Percentiles rank a stretch among this genome's conserved stretches.
phyloP scores from a whole-genome alignment of 2,329 filamentous ascomycete species.

The Ceratocystis alfenasii region DNA sequence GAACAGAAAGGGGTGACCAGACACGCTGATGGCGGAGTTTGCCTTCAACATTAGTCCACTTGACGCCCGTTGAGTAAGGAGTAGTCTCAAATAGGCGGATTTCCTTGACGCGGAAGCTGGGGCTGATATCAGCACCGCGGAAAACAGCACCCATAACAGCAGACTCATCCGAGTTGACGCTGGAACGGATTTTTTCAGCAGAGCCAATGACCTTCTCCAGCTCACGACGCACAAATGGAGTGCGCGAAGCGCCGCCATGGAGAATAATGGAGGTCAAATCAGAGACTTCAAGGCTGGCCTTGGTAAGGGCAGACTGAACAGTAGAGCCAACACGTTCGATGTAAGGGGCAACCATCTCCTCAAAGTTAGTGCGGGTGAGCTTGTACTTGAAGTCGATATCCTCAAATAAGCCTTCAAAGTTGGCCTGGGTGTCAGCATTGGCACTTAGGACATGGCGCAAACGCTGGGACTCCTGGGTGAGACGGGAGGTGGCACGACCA shows the following conservation, averaged over 20 bases:
- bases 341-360: constrained; percentile 59
- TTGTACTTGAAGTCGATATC: constrained; percentile 92
- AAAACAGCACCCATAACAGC: constrained; percentile 94
- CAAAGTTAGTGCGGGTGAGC: constrained; percentile 66
- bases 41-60: constrained; percentile 56
- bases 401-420: constrained; percentile 81
- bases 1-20: constrained; percentile 64
- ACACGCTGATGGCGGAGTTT: constrained; percentile 70
- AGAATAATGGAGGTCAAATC: constrained; percentile 87
- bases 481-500: constrained; percentile 73
- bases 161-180: constrained; percentile 93
- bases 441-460: constrained; percentile 83
- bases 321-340: constrained; percentile 55
- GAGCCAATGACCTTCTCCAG: constrained; percentile 65
- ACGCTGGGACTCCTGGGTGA: constrained; percentile 86
- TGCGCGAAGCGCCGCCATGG: constrained; percentile 79
- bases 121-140: constrained; percentile 81
- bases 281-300: constrained; percentile 57
- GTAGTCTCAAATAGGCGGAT: constrained; percentile 72
- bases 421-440: constrained; percentile 67
- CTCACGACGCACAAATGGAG: constrained; percentile 84
- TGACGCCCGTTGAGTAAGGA: constrained; percentile 61
- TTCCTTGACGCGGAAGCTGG: constrained; percentile 95
- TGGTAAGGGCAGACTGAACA: constrained; percentile 61
- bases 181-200: constrained; percentile 71